Evolutionary conservation across 495 filamentous ascomycete species (phyloP), one percentile per base, ranked within the genome.

Genomic region (Neurospora hispaniola): DNA sequence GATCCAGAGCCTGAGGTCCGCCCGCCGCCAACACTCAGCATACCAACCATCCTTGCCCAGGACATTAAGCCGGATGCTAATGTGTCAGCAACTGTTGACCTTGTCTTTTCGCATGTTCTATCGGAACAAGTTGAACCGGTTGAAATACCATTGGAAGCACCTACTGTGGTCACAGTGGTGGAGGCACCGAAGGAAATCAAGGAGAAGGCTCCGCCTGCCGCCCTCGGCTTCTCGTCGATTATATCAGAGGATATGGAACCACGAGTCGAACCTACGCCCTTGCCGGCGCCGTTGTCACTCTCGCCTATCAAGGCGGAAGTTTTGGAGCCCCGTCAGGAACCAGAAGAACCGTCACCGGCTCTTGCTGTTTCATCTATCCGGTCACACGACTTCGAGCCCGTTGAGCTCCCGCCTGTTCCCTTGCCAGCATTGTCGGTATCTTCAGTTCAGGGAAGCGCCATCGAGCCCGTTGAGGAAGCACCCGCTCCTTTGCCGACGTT

Each of bases 321-420:
- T 16, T 76, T 81, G 9, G 75, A 80, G 70, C 82, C 81, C 46
- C 62, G 70, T 39, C 68, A 75, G n/a, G 78, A 78, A 40, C 73
- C 76, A n/a, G 72, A 73, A 54, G 20, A 41, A 20, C 71, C 71
- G 12, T 69, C 74, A 46, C 69, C 79, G 44, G 74, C 74, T 66
- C 75, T 83, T 20, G 76, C 74, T 6, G 70, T 82, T 39, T 80
- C 82, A 2, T 71, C 69, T 11, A 74, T 83, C 14, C 74, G 79
- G 66, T 73, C 79, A 31, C 73, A 79, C 59, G 74, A 81, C 71
- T 76, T 84, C 8, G 78, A 82, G 48, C 81, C 84, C 23, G 70
- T 71, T 14, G 46, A 71, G 18, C 44, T 72, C 12, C 69, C 74
- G 5, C 72, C 76, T 31, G 16, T 46, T 12, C 39, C 71, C 2